These are phyloP conservation scores for Laetiporus sulphureus DNA, from an alignment of 1,284 basidiomycete genomes.

Conservation along the genomic window DNA sequence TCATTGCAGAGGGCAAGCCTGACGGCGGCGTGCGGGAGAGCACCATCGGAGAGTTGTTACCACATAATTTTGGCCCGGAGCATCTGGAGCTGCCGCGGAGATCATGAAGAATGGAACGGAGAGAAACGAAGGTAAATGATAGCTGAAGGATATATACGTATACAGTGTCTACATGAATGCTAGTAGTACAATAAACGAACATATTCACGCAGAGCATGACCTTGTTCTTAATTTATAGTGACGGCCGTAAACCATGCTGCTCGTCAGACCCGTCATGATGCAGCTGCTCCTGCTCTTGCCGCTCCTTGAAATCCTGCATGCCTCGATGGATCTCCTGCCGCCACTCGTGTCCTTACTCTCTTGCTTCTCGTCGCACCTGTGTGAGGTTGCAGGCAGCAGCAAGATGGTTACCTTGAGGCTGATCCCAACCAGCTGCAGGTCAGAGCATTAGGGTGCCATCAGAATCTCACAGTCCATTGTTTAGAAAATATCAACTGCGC, in stretches of 20 bases:
- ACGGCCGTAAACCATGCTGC: neutral
- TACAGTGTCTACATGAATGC: slow-evolving; percentile 2
- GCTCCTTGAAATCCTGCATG: slow-evolving; percentile 26
- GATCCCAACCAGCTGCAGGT: slow-evolving; percentile 25
- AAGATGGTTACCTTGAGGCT: slow-evolving; percentile 27
- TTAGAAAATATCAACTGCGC: slow-evolving; percentile 12
- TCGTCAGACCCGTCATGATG: neutral
- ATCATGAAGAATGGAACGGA: slow-evolving; percentile 1
- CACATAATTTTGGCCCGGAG: slow-evolving; percentile 87
- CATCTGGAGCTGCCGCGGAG: slow-evolving; percentile 48
- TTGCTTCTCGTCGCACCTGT: slow-evolving; percentile 34
- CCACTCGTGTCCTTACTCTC: slow-evolving; percentile 32
- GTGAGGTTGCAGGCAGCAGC: slow-evolving; percentile 36
- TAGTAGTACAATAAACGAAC: too few relatives aligned
- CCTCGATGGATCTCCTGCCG: slow-evolving; percentile 32
- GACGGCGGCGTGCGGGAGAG: slow-evolving; percentile 52
- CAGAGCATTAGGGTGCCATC: neutral
- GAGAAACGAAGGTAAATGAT: neutral
- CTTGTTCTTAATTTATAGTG: too few relatives aligned
- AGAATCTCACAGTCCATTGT: neutral
- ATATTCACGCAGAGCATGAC: too few relatives aligned
- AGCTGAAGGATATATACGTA: neutral
- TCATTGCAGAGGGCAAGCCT: slow-evolving; percentile 30
- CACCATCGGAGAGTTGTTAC: slow-evolving; percentile 73
- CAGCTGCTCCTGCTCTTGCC: neutral